These are phyloP conservation scores for Speleostelium caveatum DNA, from an alignment of 78 protist genomes.

Conservation along the genomic window DNA sequence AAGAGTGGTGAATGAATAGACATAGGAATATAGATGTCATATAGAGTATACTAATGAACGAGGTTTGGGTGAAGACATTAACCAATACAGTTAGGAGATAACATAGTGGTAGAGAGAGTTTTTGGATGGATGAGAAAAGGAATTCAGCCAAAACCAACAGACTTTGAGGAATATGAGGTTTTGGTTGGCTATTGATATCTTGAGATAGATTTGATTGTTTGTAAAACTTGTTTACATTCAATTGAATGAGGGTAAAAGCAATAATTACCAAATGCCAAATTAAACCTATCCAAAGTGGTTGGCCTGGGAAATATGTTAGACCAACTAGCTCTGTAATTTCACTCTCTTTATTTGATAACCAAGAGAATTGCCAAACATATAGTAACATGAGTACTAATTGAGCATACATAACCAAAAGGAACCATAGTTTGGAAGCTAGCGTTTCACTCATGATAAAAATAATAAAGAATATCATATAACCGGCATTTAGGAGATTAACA, in stretches of 20 bases:
- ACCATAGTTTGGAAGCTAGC: constrained; percentile 46
- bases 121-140: constrained; percentile 3
- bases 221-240: constrained; percentile 49
- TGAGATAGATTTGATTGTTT: neutral
- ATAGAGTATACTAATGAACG: constrained; percentile 23
- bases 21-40: constrained; percentile 65
- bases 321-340: constrained; percentile 5
- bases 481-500: constrained; percentile 45
- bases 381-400: constrained; percentile 15
- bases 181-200: neutral
- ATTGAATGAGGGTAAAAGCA: constrained; percentile 47
- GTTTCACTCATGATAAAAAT: constrained; percentile 28
- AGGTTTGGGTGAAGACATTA: constrained; percentile 1
- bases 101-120: constrained; percentile 45
- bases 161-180: constrained; percentile 4
- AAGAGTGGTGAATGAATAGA: constrained; percentile 35
- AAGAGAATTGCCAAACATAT: constrained; percentile 45
- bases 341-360: neutral
- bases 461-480: constrained; percentile 71
- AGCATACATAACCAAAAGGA: constrained; percentile 36
- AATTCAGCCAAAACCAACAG: neutral
- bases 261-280: constrained; percentile 62
- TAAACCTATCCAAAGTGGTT: constrained; percentile 36
- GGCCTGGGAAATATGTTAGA: constrained; percentile 8
- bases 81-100: constrained; percentile 53